These are phyloP conservation scores for Globisporangium nodosum DNA, from an alignment of 352 stramenopile genomes.

Conservation along the genomic window DNA sequence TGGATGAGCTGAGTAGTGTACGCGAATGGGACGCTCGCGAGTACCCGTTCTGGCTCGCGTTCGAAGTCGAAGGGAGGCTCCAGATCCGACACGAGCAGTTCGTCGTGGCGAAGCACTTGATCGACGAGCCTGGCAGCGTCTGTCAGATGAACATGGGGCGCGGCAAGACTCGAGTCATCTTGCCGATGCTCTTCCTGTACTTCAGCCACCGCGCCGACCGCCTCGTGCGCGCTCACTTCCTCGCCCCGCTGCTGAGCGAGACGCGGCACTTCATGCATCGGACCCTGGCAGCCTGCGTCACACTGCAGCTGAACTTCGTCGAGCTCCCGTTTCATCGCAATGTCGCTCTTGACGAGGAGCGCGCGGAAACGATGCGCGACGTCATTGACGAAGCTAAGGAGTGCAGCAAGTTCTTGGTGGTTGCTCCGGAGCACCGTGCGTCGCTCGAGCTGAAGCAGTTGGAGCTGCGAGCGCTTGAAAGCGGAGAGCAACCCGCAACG, in stretches of 20 bases:
- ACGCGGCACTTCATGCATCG: constrained; percentile 61
- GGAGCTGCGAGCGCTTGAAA: too few species aligned
- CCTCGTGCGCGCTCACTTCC: constrained; percentile 57
- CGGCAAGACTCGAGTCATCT: constrained; percentile 86
- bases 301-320: constrained; percentile 35
- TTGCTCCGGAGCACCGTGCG: constrained; percentile 83
- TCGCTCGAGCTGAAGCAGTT: constrained; percentile 83
- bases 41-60: constrained; percentile 80
- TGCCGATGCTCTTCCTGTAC: constrained; percentile 85
- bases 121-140: constrained; percentile 53
- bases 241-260: constrained; percentile 57
- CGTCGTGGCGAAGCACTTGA: constrained; percentile 65
- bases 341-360: constrained; percentile 22
- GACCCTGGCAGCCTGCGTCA: constrained; percentile 33
- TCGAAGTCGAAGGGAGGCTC: constrained; percentile 79
- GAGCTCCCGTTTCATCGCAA: constrained; percentile 70
- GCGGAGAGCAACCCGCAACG: too few species aligned
- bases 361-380: constrained; percentile 37
- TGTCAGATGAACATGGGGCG: constrained; percentile 87
- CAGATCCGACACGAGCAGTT: constrained; percentile 84
- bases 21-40: constrained; percentile 51
- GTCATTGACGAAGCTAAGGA: constrained; percentile 29
- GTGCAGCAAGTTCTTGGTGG: constrained; percentile 47
- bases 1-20: constrained; percentile 46
- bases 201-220: constrained; percentile 22